Evolutionary conservation across 129 eudicot species (phyloP), one percentile per base, ranked within the genome.

Genomic region (Mikania micrantha): DNA sequence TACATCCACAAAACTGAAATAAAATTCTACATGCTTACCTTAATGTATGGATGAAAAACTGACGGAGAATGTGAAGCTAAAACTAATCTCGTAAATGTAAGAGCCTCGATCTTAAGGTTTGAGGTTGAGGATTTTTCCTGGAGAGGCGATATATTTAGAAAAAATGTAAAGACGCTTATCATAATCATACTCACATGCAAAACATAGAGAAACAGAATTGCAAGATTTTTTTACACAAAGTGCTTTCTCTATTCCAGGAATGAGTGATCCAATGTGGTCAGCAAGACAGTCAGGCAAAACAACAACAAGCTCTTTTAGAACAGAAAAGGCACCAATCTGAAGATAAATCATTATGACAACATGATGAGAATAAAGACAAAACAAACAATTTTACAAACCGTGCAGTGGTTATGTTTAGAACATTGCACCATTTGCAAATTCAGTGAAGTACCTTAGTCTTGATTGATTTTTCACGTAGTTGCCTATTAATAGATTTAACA

Each of bases 271-370:
- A 81, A 94, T 89, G 79, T 94, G 97, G 38, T 94, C 99, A 36
- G 97, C 88, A 78, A 94, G 92, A 72, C 99, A 94, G 76, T 94
- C 97, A 70, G 99, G 99, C 84, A 94, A 82, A 69, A 94, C 99
- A 48, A 85, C 80, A 42, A 90, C 99, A 49, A 94, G 99, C 77
- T 94, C 99, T 81, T 85, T 94, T 42, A 94, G 72, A 75, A 94
- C 97, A 1, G 95, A 94, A 74, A 94, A 94, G 25, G 99, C 99
- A 24, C 99, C 99, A 81, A 94, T 92, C 99, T 94, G 82, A 65
- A 61, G 45, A 45, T 28, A 9, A 20, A 36, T 9, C 15, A 58
- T 64, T 25, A 42, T 19, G 36, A 61, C 48, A 56, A 8, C 44
- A 70, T n/a, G 41, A 36, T 7, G 48, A 7, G 74, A 19, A 59